Evolutionary conservation across 148 eudicot species (phyloP).

Genomic region (Agrostemma githago): DNA sequence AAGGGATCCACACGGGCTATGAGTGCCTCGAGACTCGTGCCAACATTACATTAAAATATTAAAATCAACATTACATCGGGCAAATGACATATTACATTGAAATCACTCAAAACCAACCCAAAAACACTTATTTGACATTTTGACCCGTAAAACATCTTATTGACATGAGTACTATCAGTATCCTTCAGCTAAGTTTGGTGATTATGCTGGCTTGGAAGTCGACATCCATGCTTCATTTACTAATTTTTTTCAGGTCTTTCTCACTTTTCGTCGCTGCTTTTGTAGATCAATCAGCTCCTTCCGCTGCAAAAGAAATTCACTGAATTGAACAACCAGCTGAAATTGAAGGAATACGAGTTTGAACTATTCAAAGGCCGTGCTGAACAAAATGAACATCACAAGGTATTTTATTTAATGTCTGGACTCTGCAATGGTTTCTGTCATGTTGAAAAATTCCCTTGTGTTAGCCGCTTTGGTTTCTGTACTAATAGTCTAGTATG

Average conservation of each 20-base stretch:
- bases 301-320: constrained; percentile 76
- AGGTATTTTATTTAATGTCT: constrained; percentile 42
- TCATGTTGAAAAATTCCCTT: background rate
- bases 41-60: too few relatives aligned
- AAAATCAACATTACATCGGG: too few relatives aligned
- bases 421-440: background rate
- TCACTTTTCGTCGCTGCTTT: background rate
- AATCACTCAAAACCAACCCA: too few relatives aligned
- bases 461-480: background rate
- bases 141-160: too few relatives aligned
- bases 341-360: constrained; percentile 80
- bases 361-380: constrained; percentile 73
- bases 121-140: too few relatives aligned
- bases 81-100: too few relatives aligned
- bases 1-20: too few relatives aligned
- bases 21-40: too few relatives aligned
- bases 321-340: constrained; percentile 69
- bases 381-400: constrained; percentile 95
- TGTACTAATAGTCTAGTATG: background rate
- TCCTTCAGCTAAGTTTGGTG: background rate
- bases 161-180: background rate
- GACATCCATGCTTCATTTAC: background rate
- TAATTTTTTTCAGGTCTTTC: background rate
- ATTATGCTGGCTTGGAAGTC: background rate
- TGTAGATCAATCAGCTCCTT: constrained; percentile 66